Conservation (phyloP, 2,329 filamentous ascomycete genomes). For the Alternaria ethzedia region DNA sequence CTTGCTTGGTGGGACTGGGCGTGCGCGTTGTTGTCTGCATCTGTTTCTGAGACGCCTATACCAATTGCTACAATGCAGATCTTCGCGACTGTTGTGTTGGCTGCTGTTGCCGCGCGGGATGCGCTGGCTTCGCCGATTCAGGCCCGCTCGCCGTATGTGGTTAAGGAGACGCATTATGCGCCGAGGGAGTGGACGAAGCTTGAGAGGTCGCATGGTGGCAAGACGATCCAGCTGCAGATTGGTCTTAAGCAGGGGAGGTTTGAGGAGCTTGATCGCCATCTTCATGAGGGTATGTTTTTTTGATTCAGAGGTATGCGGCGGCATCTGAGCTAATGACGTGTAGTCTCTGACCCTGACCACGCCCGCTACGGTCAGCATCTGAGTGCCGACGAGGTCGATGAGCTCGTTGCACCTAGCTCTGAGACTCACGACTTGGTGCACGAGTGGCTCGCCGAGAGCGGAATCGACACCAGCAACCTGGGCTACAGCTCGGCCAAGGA, state of each 20-base stretch:
- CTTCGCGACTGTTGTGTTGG: constrained; percentile 30
- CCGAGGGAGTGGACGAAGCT: constrained; percentile 59
- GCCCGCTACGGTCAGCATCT: constrained; percentile 63
- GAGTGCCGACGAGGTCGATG: constrained; percentile 58
- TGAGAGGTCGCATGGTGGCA: constrained; percentile 55
- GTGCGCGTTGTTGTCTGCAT: constrained; percentile 1
- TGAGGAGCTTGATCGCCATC: constrained; percentile 61
- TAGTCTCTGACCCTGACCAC: constrained; percentile 54
- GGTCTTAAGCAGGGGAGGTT: constrained; percentile 65
- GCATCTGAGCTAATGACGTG: not conserved
- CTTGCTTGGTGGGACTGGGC: not conserved
- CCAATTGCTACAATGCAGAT: constrained; percentile 10
- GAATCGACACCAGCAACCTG: constrained; percentile 54
- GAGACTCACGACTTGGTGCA: constrained; percentile 61
- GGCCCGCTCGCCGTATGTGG: constrained; percentile 53
- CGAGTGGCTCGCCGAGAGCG: constrained; percentile 63
- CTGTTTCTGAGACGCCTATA: not conserved
- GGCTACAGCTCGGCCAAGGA: constrained; percentile 62
- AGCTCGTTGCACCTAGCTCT: constrained; percentile 60
- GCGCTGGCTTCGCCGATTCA: constrained; percentile 47
- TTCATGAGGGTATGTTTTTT: constrained; percentile 55
- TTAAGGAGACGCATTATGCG: constrained; percentile 64
- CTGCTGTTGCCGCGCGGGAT: constrained; percentile 34
- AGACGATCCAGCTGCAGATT: constrained; percentile 63
- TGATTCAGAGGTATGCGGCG: rapidly evolving